Evolutionary conservation across 768 basidiomycete species (phyloP).

Genomic region (Boletus huronensis): DNA sequence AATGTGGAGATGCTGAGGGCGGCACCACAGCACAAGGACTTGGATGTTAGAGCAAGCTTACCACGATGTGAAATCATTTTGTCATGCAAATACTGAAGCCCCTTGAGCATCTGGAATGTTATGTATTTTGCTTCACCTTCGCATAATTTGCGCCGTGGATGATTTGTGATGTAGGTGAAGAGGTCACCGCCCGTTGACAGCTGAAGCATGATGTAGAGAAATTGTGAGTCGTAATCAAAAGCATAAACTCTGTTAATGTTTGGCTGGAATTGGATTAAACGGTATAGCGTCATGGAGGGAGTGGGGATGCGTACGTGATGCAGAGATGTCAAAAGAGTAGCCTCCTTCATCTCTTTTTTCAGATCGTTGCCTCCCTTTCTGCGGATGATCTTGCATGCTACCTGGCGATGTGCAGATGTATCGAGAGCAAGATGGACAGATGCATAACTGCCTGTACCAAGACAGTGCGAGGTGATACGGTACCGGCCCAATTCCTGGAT

Average conservation of each 20-base stretch:
- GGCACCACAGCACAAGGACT: neutral
- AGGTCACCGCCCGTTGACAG: constrained; percentile 84
- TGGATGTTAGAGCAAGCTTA: constrained; percentile 26
- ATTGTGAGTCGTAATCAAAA: constrained; percentile 58
- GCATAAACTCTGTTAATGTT: constrained; percentile 79
- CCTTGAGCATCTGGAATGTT: constrained; percentile 75
- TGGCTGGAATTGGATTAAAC: constrained; percentile 43
- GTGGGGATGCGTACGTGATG: constrained; percentile 54
- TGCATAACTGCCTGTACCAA: constrained; percentile 80
- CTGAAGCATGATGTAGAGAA: constrained; percentile 82
- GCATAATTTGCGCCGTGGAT: constrained; percentile 53
- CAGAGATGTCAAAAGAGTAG: constrained; percentile 65
- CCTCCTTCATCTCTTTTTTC: constrained; percentile 70
- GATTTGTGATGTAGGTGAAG: constrained; percentile 78
- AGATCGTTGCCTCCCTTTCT: constrained; percentile 44
- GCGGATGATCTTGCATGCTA: constrained; percentile 81
- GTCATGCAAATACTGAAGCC: constrained; percentile 66
- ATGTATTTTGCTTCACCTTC: constrained; percentile 85
- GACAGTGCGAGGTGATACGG: constrained; percentile 71
- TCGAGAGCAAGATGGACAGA: constrained; percentile 79
- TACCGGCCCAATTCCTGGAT: constrained; percentile 61
- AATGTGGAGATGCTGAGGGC: neutral
- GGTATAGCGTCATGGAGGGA: neutral
- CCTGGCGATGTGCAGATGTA: constrained; percentile 58
- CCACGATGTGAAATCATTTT: constrained; percentile 77